Conservation (phyloP, 225 moss, liverwort and hornwort genomes). For the Rhytidiadelphus loreus region DNA sequence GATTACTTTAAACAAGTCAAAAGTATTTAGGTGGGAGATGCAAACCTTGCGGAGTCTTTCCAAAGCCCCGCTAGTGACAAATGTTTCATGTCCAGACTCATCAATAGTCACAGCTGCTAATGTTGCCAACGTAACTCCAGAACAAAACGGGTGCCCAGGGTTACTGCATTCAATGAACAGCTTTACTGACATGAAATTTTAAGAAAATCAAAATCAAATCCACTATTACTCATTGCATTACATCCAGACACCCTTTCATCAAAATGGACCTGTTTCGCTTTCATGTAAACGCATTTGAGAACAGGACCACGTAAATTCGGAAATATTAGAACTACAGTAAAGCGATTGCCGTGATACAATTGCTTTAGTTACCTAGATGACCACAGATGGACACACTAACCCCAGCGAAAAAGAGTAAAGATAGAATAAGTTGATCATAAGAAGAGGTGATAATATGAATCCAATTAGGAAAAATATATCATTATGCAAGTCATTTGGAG, state of each 20-base stretch:
- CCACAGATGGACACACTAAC: background rate
- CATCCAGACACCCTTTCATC: background rate
- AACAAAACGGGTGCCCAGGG: constrained; percentile 82
- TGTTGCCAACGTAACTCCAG: constrained; percentile 80
- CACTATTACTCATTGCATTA: background rate
- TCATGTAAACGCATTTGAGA: background rate
- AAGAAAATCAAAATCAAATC: background rate
- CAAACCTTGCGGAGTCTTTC: constrained; percentile 90
- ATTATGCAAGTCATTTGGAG: background rate
- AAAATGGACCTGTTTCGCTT: background rate
- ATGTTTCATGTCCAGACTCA: constrained; percentile 87
- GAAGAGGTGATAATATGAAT: background rate
- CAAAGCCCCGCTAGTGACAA: constrained; percentile 95
- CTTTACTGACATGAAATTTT: background rate
- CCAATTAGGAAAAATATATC: background rate
- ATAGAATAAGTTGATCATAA: background rate
- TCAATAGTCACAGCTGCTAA: constrained; percentile 97
- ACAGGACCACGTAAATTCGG: background rate
- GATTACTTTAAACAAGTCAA: background rate
- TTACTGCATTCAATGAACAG: constrained; percentile 50
- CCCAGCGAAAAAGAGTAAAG: background rate
- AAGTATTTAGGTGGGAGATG: background rate
- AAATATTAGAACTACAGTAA: background rate
- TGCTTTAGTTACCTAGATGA: background rate
- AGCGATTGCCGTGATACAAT: background rate